These are phyloP conservation scores for Umbelopsis isabellina DNA, from an alignment of 192 early-diverging fungal genomes.

Conservation along the genomic window DNA sequence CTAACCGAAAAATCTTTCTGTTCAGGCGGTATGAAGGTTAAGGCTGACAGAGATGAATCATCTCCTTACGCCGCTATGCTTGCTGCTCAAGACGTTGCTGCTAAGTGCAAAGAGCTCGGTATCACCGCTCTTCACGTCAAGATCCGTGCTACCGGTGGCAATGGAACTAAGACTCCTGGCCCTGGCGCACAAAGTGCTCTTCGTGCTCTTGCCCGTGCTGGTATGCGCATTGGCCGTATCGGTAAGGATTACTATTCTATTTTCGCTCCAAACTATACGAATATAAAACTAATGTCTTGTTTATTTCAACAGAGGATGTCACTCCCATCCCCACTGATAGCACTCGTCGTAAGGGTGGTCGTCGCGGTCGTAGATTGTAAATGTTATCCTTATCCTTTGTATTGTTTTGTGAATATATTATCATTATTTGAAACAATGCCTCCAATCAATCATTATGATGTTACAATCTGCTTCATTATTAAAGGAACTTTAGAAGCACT, in stretches of 20 bases:
- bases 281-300: constrained; percentile 21
- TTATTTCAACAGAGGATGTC: constrained; percentile 77
- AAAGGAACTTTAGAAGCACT: background rate
- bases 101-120: constrained; percentile 98
- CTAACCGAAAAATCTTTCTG: constrained; percentile 1
- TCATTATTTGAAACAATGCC: constrained; percentile 22
- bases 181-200: constrained; percentile 98
- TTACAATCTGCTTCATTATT: constrained; percentile 16
- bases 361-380: constrained; percentile 98
- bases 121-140: constrained; percentile 99
- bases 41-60: constrained; percentile 99
- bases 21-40: constrained; percentile 99
- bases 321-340: constrained; percentile 98
- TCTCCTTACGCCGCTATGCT: constrained; percentile 99
- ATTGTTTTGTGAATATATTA: constrained; percentile 21
- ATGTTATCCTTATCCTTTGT: constrained; percentile 16
- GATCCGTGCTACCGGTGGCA: constrained; percentile 99
- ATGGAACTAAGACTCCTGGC: constrained; percentile 95
- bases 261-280: too few species aligned
- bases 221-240: constrained; percentile 99
- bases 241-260: constrained; percentile 49
- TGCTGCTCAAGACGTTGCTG: constrained; percentile 98
- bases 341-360: constrained; percentile 99
- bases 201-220: constrained; percentile 97
- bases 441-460: background rate